These are phyloP conservation scores for Leptographium galeiforme DNA, from an alignment of 2,329 filamentous ascomycete species.

Conservation along the genomic window DNA sequence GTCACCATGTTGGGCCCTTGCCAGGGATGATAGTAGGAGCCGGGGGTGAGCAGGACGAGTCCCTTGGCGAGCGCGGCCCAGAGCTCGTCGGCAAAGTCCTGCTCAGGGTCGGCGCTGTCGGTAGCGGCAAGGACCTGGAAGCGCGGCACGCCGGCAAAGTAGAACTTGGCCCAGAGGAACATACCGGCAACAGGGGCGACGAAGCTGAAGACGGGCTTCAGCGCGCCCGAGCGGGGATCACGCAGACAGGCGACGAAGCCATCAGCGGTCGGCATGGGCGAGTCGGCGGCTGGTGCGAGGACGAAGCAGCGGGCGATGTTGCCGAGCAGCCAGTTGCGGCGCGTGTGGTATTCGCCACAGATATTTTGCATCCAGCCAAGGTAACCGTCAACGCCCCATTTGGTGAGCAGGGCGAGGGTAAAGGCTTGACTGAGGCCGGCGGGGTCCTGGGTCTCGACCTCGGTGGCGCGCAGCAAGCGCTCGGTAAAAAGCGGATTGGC, in stretches of 20 bases:
- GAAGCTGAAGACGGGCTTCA: conserved; percentile 17
- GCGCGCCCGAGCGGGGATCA: background rate
- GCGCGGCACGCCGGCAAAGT: conserved; percentile 8
- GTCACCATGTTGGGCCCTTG: conserved; percentile 15
- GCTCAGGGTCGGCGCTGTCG: conserved; percentile 11
- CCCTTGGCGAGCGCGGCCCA: conserved; percentile 11
- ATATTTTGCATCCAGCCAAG: conserved; percentile 61
- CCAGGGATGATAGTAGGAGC: conserved; percentile 20
- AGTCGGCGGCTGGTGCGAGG: conserved; percentile 10
- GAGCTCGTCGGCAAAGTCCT: conserved; percentile 12
- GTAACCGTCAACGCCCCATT: conserved; percentile 64
- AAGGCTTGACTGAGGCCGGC: conserved; percentile 48
- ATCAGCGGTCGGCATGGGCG: conserved; percentile 7
- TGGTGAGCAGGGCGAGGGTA: conserved; percentile 26
- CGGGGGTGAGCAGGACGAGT: conserved; percentile 16
- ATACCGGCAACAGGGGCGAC: conserved; percentile 18
- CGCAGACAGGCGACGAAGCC: conserved; percentile 13
- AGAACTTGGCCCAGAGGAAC: conserved; percentile 20
- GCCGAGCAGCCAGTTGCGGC: conserved; percentile 49
- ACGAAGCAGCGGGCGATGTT: conserved; percentile 27
- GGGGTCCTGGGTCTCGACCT: conserved; percentile 52
- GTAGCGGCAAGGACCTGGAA: background rate
- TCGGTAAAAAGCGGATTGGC: conserved; percentile 18
- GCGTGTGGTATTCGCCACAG: conserved; percentile 52
- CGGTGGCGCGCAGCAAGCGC: conserved; percentile 16